Evolutionary conservation across 2,329 filamentous ascomycete genomes (phyloP).

Genomic region (Mycosphaerelloides madeirae): DNA sequence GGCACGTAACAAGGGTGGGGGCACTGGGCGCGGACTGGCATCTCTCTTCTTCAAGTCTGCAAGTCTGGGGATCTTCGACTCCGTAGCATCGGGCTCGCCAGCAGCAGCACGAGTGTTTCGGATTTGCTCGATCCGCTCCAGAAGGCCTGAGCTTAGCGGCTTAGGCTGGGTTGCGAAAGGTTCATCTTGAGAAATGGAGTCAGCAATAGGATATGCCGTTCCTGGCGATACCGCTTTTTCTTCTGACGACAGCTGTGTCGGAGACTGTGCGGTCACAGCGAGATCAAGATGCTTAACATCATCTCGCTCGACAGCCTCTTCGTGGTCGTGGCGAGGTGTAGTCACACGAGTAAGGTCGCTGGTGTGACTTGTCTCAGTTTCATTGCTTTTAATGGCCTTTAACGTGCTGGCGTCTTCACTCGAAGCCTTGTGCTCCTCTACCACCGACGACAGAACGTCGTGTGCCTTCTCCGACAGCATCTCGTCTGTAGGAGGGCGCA

Average conservation of each 20-base stretch:
- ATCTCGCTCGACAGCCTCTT: constrained; percentile 42
- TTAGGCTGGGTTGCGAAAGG: constrained; percentile 31
- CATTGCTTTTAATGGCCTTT: constrained; percentile 14
- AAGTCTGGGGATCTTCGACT: constrained; percentile 34
- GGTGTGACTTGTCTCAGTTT: constrained; percentile 12
- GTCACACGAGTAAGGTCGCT: constrained; percentile 16
- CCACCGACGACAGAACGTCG: constrained; percentile 59
- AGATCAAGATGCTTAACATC: constrained; percentile 60
- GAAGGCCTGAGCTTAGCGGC: constrained; percentile 32
- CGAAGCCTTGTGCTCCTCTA: constrained; percentile 53
- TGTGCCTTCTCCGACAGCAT: constrained; percentile 55
- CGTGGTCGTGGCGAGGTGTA: constrained; percentile 28
- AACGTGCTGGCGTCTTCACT: constrained; percentile 19
- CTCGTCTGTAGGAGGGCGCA: constrained; percentile 43
- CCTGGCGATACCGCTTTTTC: constrained; percentile 2
- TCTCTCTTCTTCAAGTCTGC: constrained; percentile 30
- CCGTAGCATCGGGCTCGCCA: constrained; percentile 20
- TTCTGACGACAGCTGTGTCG: constrained; percentile 9
- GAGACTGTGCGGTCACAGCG: constrained; percentile 42
- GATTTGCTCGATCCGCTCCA: constrained; percentile 37
- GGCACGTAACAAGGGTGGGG: constrained; percentile 47
- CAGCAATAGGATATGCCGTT: background rate
- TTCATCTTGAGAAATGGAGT: constrained; percentile 15
- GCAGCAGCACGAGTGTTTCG: constrained; percentile 26
- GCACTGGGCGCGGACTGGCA: constrained; percentile 35